phyloP scores from a whole-genome alignment of 225 moss, liverwort and hornwort genomes.

The Rhytidiadelphus loreus region DNA sequence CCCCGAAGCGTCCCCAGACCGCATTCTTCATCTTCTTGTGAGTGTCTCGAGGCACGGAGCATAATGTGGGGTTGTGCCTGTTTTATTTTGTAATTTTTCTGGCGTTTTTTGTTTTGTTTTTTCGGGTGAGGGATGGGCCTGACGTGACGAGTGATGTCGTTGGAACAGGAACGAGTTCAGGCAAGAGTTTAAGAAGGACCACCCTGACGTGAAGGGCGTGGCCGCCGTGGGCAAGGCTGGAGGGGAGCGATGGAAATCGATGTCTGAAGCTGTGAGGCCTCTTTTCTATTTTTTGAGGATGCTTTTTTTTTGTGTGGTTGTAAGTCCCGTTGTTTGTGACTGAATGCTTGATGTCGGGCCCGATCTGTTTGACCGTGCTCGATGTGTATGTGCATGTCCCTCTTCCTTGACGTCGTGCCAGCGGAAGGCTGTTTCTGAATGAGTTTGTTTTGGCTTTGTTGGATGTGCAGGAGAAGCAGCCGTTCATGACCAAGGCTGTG shows the following conservation, averaged over 20 bases:
- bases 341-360: not conserved
- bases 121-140: not conserved
- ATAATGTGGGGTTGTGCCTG: not conserved
- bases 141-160: not conserved
- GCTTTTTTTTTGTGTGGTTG: too few relatives aligned
- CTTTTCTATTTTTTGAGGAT: too few relatives aligned
- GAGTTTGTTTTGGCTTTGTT: not conserved
- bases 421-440: not conserved
- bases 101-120: not conserved
- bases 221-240: constrained; percentile 84
- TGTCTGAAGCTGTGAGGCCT: constrained; percentile 57
- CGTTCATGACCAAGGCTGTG: constrained; percentile 58
- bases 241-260: constrained; percentile 87
- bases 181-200: constrained; percentile 82
- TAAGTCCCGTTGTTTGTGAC: not conserved
- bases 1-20: constrained; percentile 91
- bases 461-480: constrained; percentile 74
- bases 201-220: constrained; percentile 96
- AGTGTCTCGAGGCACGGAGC: not conserved
- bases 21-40: constrained; percentile 98
- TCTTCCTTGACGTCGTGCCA: not conserved
- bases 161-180: constrained; percentile 72
- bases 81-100: not conserved
- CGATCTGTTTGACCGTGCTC: not conserved
- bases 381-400: not conserved